Evolutionary conservation across 208 protist genomes (phyloP).

Genomic region (Leishmania aethiopica): DNA sequence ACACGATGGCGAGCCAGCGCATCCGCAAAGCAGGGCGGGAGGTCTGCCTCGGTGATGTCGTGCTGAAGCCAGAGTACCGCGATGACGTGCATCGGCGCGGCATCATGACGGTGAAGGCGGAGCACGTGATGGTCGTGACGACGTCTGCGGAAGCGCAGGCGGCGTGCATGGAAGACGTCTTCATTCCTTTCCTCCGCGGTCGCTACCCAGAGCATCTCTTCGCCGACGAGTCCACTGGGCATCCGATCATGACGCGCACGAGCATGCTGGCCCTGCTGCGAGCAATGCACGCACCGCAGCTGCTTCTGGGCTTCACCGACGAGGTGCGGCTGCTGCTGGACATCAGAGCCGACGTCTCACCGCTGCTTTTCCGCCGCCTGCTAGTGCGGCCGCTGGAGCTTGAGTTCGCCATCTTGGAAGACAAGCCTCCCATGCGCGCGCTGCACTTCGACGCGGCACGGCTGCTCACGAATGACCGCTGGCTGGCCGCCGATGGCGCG

Average conservation of each 20-base stretch:
- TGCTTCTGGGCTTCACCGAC: constrained; percentile 73
- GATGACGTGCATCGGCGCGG: constrained; percentile 55
- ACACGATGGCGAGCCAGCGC: constrained; percentile 77
- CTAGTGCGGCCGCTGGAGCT: constrained; percentile 67
- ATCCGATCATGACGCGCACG: constrained; percentile 74
- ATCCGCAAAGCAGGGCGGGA: constrained; percentile 34
- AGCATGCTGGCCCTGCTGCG: constrained; percentile 68
- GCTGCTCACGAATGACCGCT: constrained; percentile 71
- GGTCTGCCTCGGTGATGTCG: constrained; percentile 76
- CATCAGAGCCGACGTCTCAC: constrained; percentile 51
- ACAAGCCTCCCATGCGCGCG: constrained; percentile 65
- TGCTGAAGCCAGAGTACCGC: constrained; percentile 66
- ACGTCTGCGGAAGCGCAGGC: constrained; percentile 46
- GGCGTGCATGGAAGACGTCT: constrained; percentile 77
- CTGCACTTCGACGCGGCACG: constrained; percentile 78
- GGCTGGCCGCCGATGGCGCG: constrained; percentile 3
- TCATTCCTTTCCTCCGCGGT: constrained; percentile 83
- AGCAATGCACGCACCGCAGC: constrained; percentile 59
- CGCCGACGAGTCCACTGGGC: constrained; percentile 45
- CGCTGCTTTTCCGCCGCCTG: constrained; percentile 79
- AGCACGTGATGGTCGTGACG: constrained; percentile 70
- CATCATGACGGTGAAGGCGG: constrained; percentile 72
- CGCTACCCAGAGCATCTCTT: constrained; percentile 65
- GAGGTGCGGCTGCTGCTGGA: constrained; percentile 60
- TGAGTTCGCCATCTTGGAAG: constrained; percentile 72